Conservation (phyloP, 257 asterid species). For the Petrea volubilis region DNA sequence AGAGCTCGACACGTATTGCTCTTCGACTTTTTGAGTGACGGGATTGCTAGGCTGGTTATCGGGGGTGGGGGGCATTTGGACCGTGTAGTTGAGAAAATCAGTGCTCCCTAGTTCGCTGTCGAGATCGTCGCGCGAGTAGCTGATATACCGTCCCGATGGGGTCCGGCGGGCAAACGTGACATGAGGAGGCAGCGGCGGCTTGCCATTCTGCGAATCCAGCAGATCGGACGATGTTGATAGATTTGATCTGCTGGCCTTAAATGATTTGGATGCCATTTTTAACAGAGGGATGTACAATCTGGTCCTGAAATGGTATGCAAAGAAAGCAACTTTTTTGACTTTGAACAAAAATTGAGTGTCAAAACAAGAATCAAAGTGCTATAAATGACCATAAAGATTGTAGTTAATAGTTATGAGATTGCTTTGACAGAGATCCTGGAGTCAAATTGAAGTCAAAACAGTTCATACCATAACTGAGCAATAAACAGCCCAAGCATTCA, state of each 20-base stretch:
- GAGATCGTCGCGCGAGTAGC: slow-evolving; percentile 58
- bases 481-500: slow-evolving; percentile 5
- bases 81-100: slow-evolving; percentile 57
- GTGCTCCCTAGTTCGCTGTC: slow-evolving; percentile 61
- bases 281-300: neutral
- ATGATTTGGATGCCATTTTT: slow-evolving; percentile 62
- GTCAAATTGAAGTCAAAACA: slow-evolving; percentile 8
- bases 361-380: neutral
- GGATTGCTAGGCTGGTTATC: slow-evolving; percentile 63
- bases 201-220: slow-evolving; percentile 46
- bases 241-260: slow-evolving; percentile 56
- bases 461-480: neutral
- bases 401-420: neutral
- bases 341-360: no score
- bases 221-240: slow-evolving; percentile 57
- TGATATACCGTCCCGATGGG: slow-evolving; percentile 61
- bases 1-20: slow-evolving; percentile 64
- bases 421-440: slow-evolving; percentile 13
- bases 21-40: slow-evolving; percentile 60
- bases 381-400: neutral
- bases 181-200: slow-evolving; percentile 58
- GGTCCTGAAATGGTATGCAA: slow-evolving; percentile 36
- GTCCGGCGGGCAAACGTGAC: slow-evolving; percentile 56
- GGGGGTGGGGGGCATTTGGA: slow-evolving; percentile 67
- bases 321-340: neutral